Evolutionary conservation across 2,329 filamentous ascomycete species (phyloP).

Genomic region (Colletotrichum nymphaeae): DNA sequence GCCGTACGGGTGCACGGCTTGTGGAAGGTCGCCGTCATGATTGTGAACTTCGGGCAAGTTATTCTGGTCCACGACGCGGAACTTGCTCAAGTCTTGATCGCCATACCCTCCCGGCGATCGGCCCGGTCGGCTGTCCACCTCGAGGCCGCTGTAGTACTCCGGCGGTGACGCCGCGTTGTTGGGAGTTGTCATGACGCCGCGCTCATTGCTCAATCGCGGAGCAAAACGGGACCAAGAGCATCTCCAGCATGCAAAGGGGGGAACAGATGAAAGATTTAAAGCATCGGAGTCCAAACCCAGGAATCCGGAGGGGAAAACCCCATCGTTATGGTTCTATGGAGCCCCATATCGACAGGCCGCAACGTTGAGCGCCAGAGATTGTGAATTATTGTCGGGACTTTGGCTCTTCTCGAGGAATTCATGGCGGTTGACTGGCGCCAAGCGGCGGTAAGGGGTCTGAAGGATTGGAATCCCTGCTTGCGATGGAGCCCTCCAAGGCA

Average conservation of each 20-base stretch:
- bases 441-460: slow-evolving; percentile 13
- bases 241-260: background rate
- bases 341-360: background rate
- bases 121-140: slow-evolving; percentile 23
- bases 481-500: background rate
- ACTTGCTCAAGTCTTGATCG: background rate
- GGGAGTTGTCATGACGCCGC: slow-evolving; percentile 17
- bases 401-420: background rate
- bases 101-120: slow-evolving; percentile 1
- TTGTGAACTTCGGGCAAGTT: slow-evolving; percentile 16
- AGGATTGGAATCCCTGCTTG: slow-evolving; percentile 7
- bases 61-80: slow-evolving; percentile 19
- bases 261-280: background rate
- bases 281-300: background rate
- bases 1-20: slow-evolving; percentile 6
- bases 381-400: slow-evolving; percentile 1
- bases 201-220: slow-evolving; percentile 7
- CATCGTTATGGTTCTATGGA: background rate
- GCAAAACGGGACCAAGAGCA: background rate
- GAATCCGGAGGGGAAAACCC: background rate
- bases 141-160: slow-evolving; percentile 25
- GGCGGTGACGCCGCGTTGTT: background rate
- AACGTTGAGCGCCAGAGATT: background rate
- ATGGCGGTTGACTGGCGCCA: slow-evolving; percentile 6
- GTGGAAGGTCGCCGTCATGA: slow-evolving; percentile 7